Percentiles rank a stretch among this genome's conserved stretches.
Conservation (phyloP, 768 basidiomycete species). For the Chalciporus piperatus region DNA sequence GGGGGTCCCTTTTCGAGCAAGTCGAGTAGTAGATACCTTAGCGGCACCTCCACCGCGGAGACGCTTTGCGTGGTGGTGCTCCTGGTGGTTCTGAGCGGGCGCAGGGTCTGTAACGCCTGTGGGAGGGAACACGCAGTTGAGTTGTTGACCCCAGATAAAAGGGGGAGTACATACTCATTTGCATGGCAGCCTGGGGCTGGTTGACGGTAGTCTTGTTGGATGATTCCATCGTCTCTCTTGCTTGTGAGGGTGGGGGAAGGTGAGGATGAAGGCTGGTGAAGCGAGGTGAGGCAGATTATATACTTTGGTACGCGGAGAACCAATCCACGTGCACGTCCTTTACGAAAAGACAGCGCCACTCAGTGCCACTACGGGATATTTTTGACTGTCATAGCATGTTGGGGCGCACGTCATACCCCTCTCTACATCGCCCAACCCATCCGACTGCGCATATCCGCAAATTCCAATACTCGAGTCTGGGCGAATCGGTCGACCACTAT, state of each 20-base stretch:
- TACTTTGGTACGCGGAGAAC: constrained; percentile 2
- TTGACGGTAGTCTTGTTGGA: constrained; percentile 36
- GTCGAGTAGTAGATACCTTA: constrained; percentile 41
- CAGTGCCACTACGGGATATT: not conserved
- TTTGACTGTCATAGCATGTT: not conserved
- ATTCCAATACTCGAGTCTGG: too few species aligned
- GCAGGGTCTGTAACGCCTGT: constrained; percentile 49
- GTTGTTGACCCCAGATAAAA: not conserved
- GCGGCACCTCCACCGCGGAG: constrained; percentile 71
- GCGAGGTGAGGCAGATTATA: constrained; percentile 11
- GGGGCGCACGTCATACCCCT: too few species aligned
- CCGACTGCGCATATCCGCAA: too few species aligned
- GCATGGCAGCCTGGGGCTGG: constrained; percentile 58
- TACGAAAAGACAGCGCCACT: constrained; percentile 10
- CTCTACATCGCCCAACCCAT: too few species aligned
- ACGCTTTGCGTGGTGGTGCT: constrained; percentile 47
- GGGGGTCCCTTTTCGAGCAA: not conserved
- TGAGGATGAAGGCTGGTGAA: not conserved
- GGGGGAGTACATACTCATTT: constrained; percentile 54
- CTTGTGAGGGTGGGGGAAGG: constrained; percentile 21
- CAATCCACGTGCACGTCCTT: constrained; percentile 14
- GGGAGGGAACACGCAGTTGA: not conserved
- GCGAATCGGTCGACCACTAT: too few species aligned
- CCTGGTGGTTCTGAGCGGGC: constrained; percentile 39
- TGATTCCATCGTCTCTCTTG: constrained; percentile 29